Percentiles rank a stretch among this genome's conserved stretches.
Evolutionary conservation across 371 early-diverging fungal species (phyloP).

Genomic region (Funneliformis caledonium): DNA sequence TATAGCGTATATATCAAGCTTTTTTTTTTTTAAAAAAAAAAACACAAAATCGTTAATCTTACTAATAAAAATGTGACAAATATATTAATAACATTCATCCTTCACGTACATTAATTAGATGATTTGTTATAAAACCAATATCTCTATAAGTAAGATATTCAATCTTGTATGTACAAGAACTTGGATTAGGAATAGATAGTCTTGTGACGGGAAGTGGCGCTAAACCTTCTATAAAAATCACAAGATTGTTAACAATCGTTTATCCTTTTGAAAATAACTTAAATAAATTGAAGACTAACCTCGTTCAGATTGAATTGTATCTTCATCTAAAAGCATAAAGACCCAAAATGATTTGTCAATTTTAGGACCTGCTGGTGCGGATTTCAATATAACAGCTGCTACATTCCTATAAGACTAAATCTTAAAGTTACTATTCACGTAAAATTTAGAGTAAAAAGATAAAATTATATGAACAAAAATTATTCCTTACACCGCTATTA

Average conservation of each 20-base stretch:
- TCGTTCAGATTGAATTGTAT: neutral
- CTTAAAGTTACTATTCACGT: neutral
- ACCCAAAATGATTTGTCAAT: constrained; percentile 14
- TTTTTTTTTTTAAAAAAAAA: constrained; percentile 27
- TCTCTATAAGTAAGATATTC: constrained; percentile 66
- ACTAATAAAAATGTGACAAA: neutral
- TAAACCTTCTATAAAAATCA: constrained; percentile 12
- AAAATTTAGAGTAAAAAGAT: neutral
- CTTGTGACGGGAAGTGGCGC: constrained; percentile 66
- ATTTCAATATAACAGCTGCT: constrained; percentile 68
- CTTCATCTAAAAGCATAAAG: constrained; percentile 23
- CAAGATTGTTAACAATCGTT: neutral
- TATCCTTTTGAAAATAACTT: neutral
- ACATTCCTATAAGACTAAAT: constrained; percentile 64
- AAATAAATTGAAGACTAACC: constrained; percentile 3
- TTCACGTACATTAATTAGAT: constrained; percentile 49
- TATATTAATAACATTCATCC: neutral
- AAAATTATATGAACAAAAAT: neutral
- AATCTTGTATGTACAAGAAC: constrained; percentile 54
- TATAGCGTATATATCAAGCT: constrained; percentile 61
- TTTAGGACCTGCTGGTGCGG: constrained; percentile 34
- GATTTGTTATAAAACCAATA: constrained; percentile 66
- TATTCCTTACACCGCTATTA: constrained; percentile 61
- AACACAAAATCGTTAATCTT: neutral
- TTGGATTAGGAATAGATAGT: constrained; percentile 56